Percentiles rank a stretch among this genome's conserved stretches.
These are phyloP conservation scores for Ophiocordyceps camponoti-floridani DNA, from an alignment of 2,329 filamentous ascomycete species.

Conservation along the genomic window DNA sequence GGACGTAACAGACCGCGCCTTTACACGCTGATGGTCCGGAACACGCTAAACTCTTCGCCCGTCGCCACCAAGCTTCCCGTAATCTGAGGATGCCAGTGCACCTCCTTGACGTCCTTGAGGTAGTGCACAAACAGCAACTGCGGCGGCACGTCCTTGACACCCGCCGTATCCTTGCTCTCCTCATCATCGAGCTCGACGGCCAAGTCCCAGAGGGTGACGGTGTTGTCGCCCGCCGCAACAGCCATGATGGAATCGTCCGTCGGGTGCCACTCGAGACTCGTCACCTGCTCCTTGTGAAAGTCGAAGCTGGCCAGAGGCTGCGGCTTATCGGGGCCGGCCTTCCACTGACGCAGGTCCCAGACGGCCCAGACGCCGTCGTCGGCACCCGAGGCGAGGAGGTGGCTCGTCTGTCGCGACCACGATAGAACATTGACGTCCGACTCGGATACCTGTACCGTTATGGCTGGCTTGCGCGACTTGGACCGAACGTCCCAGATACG, in stretches of 20 bases:
- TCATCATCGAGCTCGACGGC: constrained; percentile 94
- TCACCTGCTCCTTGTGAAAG: constrained; percentile 95
- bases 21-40: constrained; percentile 70
- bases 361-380: constrained; percentile 91
- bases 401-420: constrained; percentile 77
- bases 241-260: constrained; percentile 91
- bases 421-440: constrained; percentile 92
- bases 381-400: constrained; percentile 79
- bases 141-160: constrained; percentile 77
- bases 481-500: constrained; percentile 91
- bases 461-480: constrained; percentile 74
- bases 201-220: constrained; percentile 89
- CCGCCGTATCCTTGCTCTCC: constrained; percentile 78
- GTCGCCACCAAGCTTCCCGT: constrained; percentile 79
- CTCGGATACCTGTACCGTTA: constrained; percentile 68
- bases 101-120: constrained; percentile 83
- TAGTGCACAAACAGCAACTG: constrained; percentile 95
- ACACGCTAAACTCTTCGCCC: constrained; percentile 73
- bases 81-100: constrained; percentile 96
- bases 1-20: too few relatives aligned
- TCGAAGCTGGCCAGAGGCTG: constrained; percentile 81
- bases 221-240: constrained; percentile 84
- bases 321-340: constrained; percentile 41
- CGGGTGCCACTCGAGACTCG: constrained; percentile 91
- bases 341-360: constrained; percentile 95